These are phyloP conservation scores for Chalciporus piperatoides DNA, from an alignment of 1,284 basidiomycete species.

Conservation along the genomic window DNA sequence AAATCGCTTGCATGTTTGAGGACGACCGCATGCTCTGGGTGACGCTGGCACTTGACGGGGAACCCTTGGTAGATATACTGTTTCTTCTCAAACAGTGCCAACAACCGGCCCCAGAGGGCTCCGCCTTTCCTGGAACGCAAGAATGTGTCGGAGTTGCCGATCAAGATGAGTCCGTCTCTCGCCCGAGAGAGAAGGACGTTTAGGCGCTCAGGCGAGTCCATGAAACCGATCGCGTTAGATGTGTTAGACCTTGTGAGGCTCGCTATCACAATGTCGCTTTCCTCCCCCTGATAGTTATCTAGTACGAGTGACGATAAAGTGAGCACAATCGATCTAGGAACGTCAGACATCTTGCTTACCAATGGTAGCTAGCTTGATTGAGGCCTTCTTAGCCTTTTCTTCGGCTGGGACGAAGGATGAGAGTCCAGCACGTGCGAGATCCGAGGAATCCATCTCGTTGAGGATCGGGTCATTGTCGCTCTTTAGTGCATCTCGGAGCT, in stretches of 20 bases:
- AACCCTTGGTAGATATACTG: slow-evolving; percentile 56
- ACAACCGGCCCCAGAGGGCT: slow-evolving; percentile 47
- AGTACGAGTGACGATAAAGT: too few relatives aligned
- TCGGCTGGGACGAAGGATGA: slow-evolving; percentile 28
- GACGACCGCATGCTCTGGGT: slow-evolving; percentile 40
- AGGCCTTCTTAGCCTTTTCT: slow-evolving; percentile 35
- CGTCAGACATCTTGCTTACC: slow-evolving; percentile 35
- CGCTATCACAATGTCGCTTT: slow-evolving; percentile 61
- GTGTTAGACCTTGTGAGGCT: slow-evolving; percentile 58
- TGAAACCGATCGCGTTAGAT: slow-evolving; percentile 57
- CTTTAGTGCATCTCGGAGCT: slow-evolving; percentile 43
- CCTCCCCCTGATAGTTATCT: slow-evolving; percentile 71
- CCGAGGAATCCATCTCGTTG: slow-evolving; percentile 57
- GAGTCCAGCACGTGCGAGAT: slow-evolving; percentile 54
- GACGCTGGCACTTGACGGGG: slow-evolving; percentile 53
- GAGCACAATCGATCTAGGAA: background rate
- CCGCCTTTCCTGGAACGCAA: slow-evolving; percentile 48
- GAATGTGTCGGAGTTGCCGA: slow-evolving; percentile 62
- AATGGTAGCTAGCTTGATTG: slow-evolving; percentile 57
- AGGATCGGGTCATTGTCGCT: slow-evolving; percentile 55
- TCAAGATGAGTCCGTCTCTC: slow-evolving; percentile 55
- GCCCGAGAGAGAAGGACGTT: slow-evolving; percentile 66
- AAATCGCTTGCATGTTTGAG: slow-evolving; percentile 46
- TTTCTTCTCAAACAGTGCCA: slow-evolving; percentile 39
- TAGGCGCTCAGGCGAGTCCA: slow-evolving; percentile 59